Percentiles rank a stretch among this genome's conserved stretches.
Conservation (phyloP, 148 eudicot genomes). For the Vaccinium vitisidaea region DNA sequence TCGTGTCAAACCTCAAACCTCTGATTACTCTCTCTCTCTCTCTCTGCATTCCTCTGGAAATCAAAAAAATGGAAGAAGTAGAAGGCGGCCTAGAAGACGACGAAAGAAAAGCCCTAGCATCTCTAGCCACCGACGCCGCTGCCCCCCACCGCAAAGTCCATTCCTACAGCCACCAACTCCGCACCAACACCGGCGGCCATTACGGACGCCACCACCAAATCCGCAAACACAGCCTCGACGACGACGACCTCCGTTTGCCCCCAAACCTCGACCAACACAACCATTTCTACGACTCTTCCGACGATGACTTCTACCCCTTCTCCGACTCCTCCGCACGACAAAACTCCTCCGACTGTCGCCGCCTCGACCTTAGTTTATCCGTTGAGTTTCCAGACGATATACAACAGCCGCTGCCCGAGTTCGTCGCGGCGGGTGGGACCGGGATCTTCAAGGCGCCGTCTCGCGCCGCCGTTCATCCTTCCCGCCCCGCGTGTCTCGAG, state of each 20-base stretch:
- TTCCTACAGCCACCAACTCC: conserved; percentile 58
- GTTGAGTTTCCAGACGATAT: conserved; percentile 19
- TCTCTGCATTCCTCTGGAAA: neutral
- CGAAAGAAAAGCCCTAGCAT: conserved; percentile 41
- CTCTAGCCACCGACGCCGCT: conserved; percentile 29
- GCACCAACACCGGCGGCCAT: conserved; percentile 41
- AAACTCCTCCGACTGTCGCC: neutral
- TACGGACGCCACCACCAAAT: conserved; percentile 33
- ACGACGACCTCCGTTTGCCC: conserved; percentile 29
- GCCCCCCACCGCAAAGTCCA: conserved; percentile 36
- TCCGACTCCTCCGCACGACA: conserved; percentile 17
- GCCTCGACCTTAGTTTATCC: conserved; percentile 30
- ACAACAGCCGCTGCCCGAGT: conserved; percentile 47
- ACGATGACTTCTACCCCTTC: conserved; percentile 44
- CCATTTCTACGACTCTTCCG: conserved; percentile 22
- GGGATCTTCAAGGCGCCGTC: conserved; percentile 72
- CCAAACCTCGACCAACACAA: conserved; percentile 2
- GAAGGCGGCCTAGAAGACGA: conserved; percentile 50
- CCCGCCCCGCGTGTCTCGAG: conserved; percentile 74
- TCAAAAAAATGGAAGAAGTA: conserved; percentile 15
- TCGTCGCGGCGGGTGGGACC: conserved; percentile 41
- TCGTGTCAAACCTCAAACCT: conserved; percentile 4
- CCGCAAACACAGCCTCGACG: conserved; percentile 83
- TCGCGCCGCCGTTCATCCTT: conserved; percentile 79
- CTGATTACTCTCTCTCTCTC: neutral